Base-by-base conservation (phyloP, 2,329 filamentous ascomycete species). In the Blastomyces gilchristii region DNA sequence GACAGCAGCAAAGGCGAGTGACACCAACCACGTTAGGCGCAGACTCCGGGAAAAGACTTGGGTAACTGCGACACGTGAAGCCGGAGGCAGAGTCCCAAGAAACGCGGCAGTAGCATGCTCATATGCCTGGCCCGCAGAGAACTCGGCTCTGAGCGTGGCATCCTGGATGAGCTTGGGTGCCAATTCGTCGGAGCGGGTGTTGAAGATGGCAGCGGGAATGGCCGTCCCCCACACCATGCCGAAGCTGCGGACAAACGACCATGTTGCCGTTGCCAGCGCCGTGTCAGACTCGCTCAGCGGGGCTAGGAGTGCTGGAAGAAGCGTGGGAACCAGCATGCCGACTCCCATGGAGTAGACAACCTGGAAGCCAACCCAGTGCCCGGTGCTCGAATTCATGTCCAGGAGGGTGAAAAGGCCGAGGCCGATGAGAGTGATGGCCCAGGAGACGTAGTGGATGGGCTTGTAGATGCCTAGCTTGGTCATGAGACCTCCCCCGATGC, bases 301-400 rank as follows among this genome's bases (percentile, higher is more conserved):
- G 0, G 78, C 80, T 67, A 78, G 75, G 18, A 80, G 71, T 0
- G 80, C 77, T 0, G 80, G 78, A 1, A 80, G 74, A 6, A 78
- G 70, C 0, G 74, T 71, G 1, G 76, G 70, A 25, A 81, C 70
- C 5, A 78, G 64, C 1, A 81, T 65, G 0, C 81, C 81, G 2
- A 72, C 65, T 0, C 81, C 81, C 8, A 75, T 56, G 0, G 76
- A 75, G 0, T 69, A 69, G 49, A 80, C 25, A 3, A 80, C 62
- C 66, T 81, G 77, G 62, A 79, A 75, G 52, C 74, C 68, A 0
- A 79, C 74, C 78, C 79, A 82, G 2, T 63, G 68, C 0, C 68
- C 75, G 0, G 74, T 73, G 1, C 69, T 69, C 0, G 79, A 77
- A 14, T 72, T 64, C 1, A 69, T 61, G 50, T 76, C 72, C 12